phyloP scores from a whole-genome alignment of 306 rosid species.

The Acacia melanoxylon region DNA sequence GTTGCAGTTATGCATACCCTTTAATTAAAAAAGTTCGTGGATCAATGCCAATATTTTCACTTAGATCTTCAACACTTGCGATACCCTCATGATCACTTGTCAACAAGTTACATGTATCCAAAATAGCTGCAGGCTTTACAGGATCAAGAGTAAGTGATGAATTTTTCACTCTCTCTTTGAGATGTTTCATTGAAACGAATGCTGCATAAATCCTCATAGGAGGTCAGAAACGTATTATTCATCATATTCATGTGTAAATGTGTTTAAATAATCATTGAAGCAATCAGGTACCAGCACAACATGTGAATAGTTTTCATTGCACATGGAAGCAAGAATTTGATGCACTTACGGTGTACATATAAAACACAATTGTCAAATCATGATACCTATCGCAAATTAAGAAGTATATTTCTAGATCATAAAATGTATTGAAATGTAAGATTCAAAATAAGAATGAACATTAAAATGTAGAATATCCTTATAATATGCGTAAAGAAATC shows the following conservation, averaged over 20 bases:
- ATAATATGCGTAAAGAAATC: too few relatives aligned
- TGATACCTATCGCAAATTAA: too few relatives aligned
- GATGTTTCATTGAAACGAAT: constrained; percentile 61
- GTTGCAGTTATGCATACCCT: constrained; percentile 28
- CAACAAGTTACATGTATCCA: constrained; percentile 56
- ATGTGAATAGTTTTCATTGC: background rate
- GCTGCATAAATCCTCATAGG: constrained; percentile 38
- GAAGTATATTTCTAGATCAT: too few relatives aligned
- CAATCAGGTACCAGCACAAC: background rate
- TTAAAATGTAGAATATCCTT: constrained; percentile 4
- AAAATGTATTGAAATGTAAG: too few relatives aligned
- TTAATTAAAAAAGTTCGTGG: background rate
- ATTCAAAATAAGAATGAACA: background rate
- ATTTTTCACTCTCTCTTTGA: constrained; percentile 48
- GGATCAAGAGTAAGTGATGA: constrained; percentile 33
- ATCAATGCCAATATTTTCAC: constrained; percentile 23
- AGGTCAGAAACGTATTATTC: constrained; percentile 13
- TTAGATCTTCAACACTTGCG: constrained; percentile 53
- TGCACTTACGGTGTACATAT: too few relatives aligned
- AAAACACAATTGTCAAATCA: too few relatives aligned
- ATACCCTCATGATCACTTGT: constrained; percentile 37
- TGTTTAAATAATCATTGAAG: background rate
- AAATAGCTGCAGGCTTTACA: constrained; percentile 30
- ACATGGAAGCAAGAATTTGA: background rate
- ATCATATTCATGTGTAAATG: background rate